phyloP scores from a whole-genome alignment of 2,329 filamentous ascomycete genomes.

The Alternaria rosae region DNA sequence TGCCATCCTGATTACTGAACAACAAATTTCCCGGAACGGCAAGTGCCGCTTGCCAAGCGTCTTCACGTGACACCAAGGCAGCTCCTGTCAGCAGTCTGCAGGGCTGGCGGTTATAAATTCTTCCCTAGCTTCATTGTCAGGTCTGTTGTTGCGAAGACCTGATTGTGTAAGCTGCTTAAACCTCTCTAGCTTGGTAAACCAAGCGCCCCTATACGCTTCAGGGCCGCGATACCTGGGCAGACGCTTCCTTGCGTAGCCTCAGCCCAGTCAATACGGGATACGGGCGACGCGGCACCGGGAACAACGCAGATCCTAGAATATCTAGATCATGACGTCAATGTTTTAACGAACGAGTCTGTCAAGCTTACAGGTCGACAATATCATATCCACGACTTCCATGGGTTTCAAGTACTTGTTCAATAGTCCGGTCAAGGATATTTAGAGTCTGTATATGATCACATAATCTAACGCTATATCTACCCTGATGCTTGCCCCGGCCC shows the following conservation, averaged over 20 bases:
- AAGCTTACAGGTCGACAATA: background rate
- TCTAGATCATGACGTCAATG: background rate
- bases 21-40: slow-evolving; percentile 1
- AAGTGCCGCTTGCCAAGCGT: background rate
- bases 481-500: slow-evolving; percentile 7
- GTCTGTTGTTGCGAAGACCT: background rate
- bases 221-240: background rate
- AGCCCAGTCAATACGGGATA: background rate
- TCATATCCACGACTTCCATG: background rate
- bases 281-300: background rate
- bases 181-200: background rate
- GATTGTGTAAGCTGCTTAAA: background rate
- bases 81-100: background rate
- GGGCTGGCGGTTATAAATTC: background rate
- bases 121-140: background rate
- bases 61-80: background rate
- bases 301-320: background rate
- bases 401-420: background rate
- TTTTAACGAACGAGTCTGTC: too few relatives aligned
- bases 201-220: background rate
- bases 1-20: slow-evolving; percentile 1
- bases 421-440: background rate
- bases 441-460: background rate
- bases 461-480: background rate
- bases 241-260: background rate